Evolutionary conservation across 177 flowering plant genomes (phyloP), one percentile per base, ranked within the genome.

Genomic region (Vitis hybrid): DNA sequence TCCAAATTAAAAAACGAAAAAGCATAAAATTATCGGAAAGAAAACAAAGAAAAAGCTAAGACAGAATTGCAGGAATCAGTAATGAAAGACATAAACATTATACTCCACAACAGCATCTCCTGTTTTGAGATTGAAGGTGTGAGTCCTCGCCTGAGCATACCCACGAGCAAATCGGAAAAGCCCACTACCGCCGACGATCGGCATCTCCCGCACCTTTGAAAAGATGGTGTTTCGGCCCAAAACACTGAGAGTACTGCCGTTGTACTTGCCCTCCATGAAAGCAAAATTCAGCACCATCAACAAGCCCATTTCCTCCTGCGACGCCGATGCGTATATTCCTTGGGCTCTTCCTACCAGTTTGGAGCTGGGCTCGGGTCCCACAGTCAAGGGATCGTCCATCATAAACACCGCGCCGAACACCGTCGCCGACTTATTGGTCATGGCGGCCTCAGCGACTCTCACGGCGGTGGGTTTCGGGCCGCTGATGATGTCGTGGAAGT

Each of bases 131-230:
- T 24, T 24, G 27, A 24, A 24, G 27, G 27, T 24, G 27, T 24
- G 27, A 55, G 84, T 81, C 64, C 55, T 75, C 0, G 80, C 78
- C 27, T 73, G 58, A 51, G 75, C 84, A 67, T 81, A 81, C n/a
- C 87, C 87, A 5, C 75, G 65, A 2, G 87, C 87, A 21, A 84
- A 81, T 69, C 87, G 66, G 75, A 84, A 84, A 21, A 76, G 49
- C 41, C 83, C 87, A 30, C 72, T 79, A 3, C 87, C 87, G 3
- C 85, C 87, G 14, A 84, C 77, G 4, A 84, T 64, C 64, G 87
- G 85, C 72, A 84, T 58, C 77, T 84, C 87, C 51, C 83, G 72
- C 41, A 81, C 79, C 9, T 17, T 21, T 5, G 71, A 63, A 1
- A 73, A 46, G 11, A 74, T 70, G 1, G 70, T 0, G 70, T 84